Evolutionary conservation across 148 eudicot species (phyloP), one percentile per base, ranked within the genome.

Genomic region (Rhododendron griersonianum): DNA sequence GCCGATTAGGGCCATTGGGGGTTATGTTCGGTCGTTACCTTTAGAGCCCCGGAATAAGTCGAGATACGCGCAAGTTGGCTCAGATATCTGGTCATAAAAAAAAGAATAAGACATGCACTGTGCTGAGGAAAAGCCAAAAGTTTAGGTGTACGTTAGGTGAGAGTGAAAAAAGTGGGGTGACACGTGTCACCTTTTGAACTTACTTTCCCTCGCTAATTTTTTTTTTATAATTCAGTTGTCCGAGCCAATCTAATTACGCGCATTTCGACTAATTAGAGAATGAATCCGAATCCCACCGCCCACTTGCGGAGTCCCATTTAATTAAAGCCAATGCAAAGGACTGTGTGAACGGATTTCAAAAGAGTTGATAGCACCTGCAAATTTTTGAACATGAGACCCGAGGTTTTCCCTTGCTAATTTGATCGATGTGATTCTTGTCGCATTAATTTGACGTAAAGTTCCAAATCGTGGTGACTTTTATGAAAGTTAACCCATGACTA

Each of bases 61-160:
- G 7, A 41, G 45, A 0, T 41, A 41, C 8, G 1, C 7, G 1
- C 1, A 41, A 41, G 1, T 1, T 41, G 0, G 0, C 1, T 8
- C 1, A 41, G 0, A 41, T 41, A 41, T 41, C 8, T 41, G 0
- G 7, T 6, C 45, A 41, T 41, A 6, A 41, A 41, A 6, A 41
- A 41, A 41, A 5, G 45, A 41, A 41, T 6, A 41, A 41, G 45
- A 41, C 45, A 41, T 65, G 33, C 33, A 65, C 73, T 59, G 48
- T 18, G 23, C 30, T 10, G 2, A 25, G 33, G 11, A 41, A 69
- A 65, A 69, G 77, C 85, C 85, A 83, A 83, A 67, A 19, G 59
- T 83, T 67, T 67, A 61, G 85, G 85, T 83, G 71, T 28, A 83
- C 47, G 85, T 83, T 83, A 67, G 85, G 85, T 83, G 23, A 69